Evolutionary conservation across 2,329 filamentous ascomycete genomes (phyloP).

Genomic region (Beauveria australis): DNA sequence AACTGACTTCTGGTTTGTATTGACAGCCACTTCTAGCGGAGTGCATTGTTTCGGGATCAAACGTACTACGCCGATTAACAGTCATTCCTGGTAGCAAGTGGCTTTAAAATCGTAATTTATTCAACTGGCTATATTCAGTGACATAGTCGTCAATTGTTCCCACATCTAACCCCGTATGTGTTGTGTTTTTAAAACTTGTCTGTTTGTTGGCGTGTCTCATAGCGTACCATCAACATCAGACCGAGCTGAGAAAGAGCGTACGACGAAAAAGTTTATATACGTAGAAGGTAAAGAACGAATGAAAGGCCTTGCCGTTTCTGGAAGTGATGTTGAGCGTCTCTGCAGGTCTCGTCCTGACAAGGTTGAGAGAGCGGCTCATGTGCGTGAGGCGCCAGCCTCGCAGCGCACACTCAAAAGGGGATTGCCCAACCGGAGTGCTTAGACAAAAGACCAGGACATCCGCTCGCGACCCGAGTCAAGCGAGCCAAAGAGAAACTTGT

Average conservation of each 20-base stretch:
- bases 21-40: too few species aligned
- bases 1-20: too few species aligned
- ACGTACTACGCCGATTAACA: too few species aligned
- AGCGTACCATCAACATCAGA: background rate
- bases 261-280: constrained; percentile 1
- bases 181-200: background rate
- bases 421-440: constrained; percentile 13
- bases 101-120: background rate
- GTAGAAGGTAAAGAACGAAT: background rate
- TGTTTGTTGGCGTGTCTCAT: constrained; percentile 1
- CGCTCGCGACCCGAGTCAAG: constrained; percentile 34
- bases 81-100: background rate
- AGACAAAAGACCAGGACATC: constrained; percentile 40
- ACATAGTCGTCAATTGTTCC: background rate
- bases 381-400: constrained; percentile 10
- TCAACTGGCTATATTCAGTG: background rate
- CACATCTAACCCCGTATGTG: background rate
- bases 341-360: constrained; percentile 10
- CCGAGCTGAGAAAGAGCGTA: constrained; percentile 4
- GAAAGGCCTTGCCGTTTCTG: constrained; percentile 1
- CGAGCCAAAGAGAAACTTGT: constrained; percentile 40
- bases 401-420: background rate
- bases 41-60: too few species aligned
- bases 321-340: background rate
- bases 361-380: background rate